Percentiles rank a stretch among this genome's conserved stretches.
These are phyloP conservation scores for Emmonsia crescens DNA, from an alignment of 2,329 filamentous ascomycete species.

Conservation along the genomic window DNA sequence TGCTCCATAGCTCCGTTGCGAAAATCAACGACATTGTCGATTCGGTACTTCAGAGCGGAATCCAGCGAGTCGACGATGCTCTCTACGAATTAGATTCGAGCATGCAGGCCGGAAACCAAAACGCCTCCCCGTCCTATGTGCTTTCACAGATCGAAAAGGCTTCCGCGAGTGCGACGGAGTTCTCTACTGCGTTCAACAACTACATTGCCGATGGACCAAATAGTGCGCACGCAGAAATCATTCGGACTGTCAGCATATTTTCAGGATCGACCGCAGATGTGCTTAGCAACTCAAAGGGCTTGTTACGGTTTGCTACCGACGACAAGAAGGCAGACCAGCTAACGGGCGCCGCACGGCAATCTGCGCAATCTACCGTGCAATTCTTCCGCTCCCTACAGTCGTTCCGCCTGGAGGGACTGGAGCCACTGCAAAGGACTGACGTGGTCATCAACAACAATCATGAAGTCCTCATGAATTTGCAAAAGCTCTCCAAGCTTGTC, in stretches of 20 bases:
- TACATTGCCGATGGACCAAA: conserved; percentile 95
- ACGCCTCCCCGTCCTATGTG: conserved; percentile 86
- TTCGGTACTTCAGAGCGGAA: conserved; percentile 84
- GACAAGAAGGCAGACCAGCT: conserved; percentile 89
- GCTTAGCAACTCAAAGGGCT: conserved; percentile 89
- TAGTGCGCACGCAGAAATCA: conserved; percentile 78
- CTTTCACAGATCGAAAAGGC: conserved; percentile 96
- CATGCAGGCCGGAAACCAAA: conserved; percentile 98
- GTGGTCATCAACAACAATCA: conserved; percentile 97
- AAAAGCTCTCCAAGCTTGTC: conserved; percentile 85
- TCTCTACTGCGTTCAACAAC: conserved; percentile 96
- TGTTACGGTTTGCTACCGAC: conserved; percentile 83
- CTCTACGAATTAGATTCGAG: conserved; percentile 94
- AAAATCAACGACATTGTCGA: conserved; percentile 98
- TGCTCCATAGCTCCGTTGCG: conserved; percentile 73
- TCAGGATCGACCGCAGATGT: conserved; percentile 86
- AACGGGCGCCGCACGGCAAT: conserved; percentile 68
- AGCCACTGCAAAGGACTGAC: conserved; percentile 85
- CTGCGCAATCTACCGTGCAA: conserved; percentile 76
- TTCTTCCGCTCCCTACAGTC: conserved; percentile 94
- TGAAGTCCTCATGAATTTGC: conserved; percentile 87
- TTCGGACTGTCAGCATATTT: conserved; percentile 84
- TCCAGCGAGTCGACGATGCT: conserved; percentile 89
- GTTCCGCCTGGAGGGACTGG: conserved; percentile 83
- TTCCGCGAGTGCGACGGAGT: conserved; percentile 86